Percentiles rank a stretch among this genome's conserved stretches.
Evolutionary conservation across 2,329 filamentous ascomycete species (phyloP).

Genomic region (Paraconiothyrium brasiliense): DNA sequence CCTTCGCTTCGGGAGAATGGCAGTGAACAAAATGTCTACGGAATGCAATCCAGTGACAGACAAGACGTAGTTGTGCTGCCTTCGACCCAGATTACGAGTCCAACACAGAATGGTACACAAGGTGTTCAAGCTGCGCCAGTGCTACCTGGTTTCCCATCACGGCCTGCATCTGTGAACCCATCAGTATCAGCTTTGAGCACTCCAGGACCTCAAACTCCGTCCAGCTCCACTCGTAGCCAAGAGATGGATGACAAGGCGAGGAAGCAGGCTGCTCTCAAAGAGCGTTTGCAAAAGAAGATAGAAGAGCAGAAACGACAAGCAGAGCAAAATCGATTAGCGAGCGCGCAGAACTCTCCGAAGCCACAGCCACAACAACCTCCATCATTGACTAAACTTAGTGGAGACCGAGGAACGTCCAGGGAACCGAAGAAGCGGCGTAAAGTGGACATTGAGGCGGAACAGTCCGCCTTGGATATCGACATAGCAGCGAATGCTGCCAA

Average conservation of each 20-base stretch:
- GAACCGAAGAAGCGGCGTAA: slow-evolving; percentile 53
- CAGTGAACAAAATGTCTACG: slow-evolving; percentile 60
- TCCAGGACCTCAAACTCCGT: slow-evolving; percentile 48
- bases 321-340: slow-evolving; percentile 6
- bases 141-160: slow-evolving; percentile 37
- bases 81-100: slow-evolving; percentile 2
- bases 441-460: slow-evolving; percentile 59
- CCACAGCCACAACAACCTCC: not conserved
- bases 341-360: slow-evolving; percentile 2
- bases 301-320: slow-evolving; percentile 27
- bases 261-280: slow-evolving; percentile 40
- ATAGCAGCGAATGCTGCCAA: slow-evolving; percentile 51
- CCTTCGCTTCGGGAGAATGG: slow-evolving; percentile 62
- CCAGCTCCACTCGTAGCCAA: slow-evolving; percentile 50
- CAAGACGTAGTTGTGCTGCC: slow-evolving; percentile 49
- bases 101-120: not conserved
- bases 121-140: slow-evolving; percentile 25
- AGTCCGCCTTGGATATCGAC: slow-evolving; percentile 58
- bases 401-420: slow-evolving; percentile 29
- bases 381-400: slow-evolving; percentile 13
- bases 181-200: slow-evolving; percentile 40
- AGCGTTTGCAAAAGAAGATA: slow-evolving; percentile 56
- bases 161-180: slow-evolving; percentile 33
- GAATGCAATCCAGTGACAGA: slow-evolving; percentile 78
- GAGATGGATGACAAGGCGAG: slow-evolving; percentile 56